These are phyloP conservation scores for Jaapia argillacea DNA, from an alignment of 768 basidiomycete species.

Conservation along the genomic window DNA sequence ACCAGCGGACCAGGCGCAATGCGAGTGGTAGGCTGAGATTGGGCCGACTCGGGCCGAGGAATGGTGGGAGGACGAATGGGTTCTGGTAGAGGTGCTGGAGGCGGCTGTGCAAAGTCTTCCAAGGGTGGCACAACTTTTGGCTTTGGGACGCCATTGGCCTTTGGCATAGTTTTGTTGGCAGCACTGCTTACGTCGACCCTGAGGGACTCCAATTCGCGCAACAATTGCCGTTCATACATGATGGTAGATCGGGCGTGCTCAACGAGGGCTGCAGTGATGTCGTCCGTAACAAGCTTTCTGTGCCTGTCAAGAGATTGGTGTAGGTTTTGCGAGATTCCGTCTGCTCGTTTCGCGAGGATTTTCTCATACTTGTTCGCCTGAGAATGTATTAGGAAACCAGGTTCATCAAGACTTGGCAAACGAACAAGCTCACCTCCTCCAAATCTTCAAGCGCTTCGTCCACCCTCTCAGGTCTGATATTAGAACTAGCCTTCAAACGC, in stretches of 20 bases:
- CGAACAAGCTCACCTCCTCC: conserved; percentile 57
- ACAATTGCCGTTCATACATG: conserved; percentile 82
- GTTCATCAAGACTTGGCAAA: not conserved
- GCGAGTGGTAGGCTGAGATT: not conserved
- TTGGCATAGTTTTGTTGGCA: conserved; percentile 44
- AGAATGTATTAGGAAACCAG: conserved; percentile 4
- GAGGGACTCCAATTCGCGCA: conserved; percentile 83
- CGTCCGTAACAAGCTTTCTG: conserved; percentile 81
- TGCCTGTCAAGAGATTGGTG: conserved; percentile 81
- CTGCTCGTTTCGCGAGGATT: conserved; percentile 72
- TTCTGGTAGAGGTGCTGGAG: conserved; percentile 15
- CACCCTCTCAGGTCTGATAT: conserved; percentile 76
- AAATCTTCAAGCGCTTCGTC: conserved; percentile 90
- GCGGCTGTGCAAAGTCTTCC: conserved; percentile 39
- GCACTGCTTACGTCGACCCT: conserved; percentile 65
- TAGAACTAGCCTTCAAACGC: conserved; percentile 75
- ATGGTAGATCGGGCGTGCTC: conserved; percentile 90
- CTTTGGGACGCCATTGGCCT: conserved; percentile 42
- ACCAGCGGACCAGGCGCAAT: not conserved
- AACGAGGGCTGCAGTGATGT: conserved; percentile 81
- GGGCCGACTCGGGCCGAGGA: conserved; percentile 8
- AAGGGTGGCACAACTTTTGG: conserved; percentile 53
- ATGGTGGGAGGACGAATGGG: conserved; percentile 7
- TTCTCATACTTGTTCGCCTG: conserved; percentile 90
- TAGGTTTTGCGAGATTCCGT: conserved; percentile 90